phyloP scores from a whole-genome alignment of 176 grass and related monocot genomes.

The Chrysopogon serrulatus region DNA sequence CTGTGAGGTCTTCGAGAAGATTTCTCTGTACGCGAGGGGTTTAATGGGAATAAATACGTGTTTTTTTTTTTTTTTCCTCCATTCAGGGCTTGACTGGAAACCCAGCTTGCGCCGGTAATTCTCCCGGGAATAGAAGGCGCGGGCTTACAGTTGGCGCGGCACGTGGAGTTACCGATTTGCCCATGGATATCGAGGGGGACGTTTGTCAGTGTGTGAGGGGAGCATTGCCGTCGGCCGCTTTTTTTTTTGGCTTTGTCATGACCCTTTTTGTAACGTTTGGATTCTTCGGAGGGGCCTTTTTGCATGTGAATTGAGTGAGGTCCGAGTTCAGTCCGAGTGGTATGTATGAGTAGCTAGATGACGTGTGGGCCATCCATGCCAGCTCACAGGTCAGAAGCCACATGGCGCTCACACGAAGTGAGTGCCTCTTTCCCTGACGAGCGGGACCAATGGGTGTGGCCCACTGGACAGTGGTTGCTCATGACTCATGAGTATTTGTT shows the following conservation, averaged over 20 bases:
- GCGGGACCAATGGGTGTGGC: neutral
- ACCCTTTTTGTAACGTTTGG: neutral
- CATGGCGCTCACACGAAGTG: too few species aligned
- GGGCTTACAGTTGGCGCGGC: neutral
- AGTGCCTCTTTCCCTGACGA: neutral
- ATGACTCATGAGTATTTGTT: neutral
- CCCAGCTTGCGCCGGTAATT: neutral
- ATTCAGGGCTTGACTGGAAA: neutral
- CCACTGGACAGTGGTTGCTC: neutral
- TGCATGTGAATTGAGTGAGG: neutral
- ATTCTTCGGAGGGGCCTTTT: neutral
- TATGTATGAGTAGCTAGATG: too few species aligned
- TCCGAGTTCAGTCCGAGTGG: too few species aligned
- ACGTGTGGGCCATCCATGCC: too few species aligned
- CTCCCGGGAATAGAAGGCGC: neutral
- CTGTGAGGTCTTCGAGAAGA: neutral
- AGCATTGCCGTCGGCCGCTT: neutral
- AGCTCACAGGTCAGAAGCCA: too few species aligned
- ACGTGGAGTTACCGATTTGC: neutral
- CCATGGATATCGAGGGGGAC: neutral
- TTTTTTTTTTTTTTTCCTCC: neutral
- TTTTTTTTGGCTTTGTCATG: neutral
- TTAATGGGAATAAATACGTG: neutral
- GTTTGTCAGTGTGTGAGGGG: neutral
- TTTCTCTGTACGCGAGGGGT: neutral